Evolutionary conservation across 2,329 filamentous ascomycete species (phyloP).

Genomic region (Ciborinia camelliae): DNA sequence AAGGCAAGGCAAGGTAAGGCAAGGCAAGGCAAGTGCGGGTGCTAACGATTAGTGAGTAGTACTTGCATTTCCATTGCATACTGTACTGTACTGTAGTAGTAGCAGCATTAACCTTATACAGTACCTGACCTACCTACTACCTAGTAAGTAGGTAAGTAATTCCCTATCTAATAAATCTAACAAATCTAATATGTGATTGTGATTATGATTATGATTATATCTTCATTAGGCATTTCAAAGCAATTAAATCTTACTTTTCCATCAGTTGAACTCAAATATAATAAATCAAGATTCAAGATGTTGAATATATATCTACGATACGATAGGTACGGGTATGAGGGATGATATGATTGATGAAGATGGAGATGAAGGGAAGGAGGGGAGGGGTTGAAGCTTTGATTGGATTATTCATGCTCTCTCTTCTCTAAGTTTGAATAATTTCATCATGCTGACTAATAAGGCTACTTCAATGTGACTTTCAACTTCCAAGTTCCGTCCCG

Average conservation of each 20-base stretch:
- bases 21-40: slow-evolving; percentile 34
- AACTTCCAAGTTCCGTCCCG: too few species aligned
- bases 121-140: too few species aligned
- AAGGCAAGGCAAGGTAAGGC: slow-evolving; percentile 34
- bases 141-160: too few species aligned
- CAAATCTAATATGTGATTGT: slow-evolving; percentile 4
- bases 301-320: slow-evolving; percentile 5
- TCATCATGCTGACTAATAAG: slow-evolving; percentile 11
- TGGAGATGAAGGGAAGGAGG: too few species aligned
- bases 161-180: too few species aligned
- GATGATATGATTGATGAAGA: slow-evolving; percentile 6
- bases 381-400: slow-evolving; percentile 14
- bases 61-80: slow-evolving; percentile 17
- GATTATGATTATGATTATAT: too few species aligned
- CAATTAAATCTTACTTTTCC: slow-evolving; percentile 8
- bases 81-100: too few species aligned
- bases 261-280: slow-evolving; percentile 3
- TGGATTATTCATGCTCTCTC: slow-evolving; percentile 12
- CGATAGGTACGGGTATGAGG: background rate
- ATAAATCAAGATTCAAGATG: background rate
- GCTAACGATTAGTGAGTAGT: slow-evolving; percentile 30
- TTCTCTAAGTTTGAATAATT: slow-evolving; percentile 1
- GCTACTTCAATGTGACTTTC: background rate
- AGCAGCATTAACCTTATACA: slow-evolving; percentile 1
- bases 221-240: background rate